A percentile compares a stretch with the other conserved stretches of the same genome.
These are phyloP conservation scores for Castanea mollissima DNA, from an alignment of 306 rosid genomes.

Conservation along the genomic window DNA sequence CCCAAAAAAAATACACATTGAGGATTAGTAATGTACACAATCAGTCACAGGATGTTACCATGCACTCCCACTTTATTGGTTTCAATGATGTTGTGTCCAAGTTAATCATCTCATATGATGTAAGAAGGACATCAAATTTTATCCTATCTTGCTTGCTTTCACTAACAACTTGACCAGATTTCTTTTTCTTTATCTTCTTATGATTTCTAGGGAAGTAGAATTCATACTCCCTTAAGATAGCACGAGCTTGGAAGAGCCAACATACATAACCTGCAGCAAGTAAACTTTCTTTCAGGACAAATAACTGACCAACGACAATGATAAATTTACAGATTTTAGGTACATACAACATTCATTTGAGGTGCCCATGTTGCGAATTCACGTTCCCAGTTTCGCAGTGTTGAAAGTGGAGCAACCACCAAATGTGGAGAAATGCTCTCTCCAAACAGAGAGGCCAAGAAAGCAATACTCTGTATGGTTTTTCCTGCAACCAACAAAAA, in stretches of 20 bases:
- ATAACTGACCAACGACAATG: constrained; percentile 20
- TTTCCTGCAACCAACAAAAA: constrained; percentile 58
- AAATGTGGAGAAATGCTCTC: constrained; percentile 79
- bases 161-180: constrained; percentile 56
- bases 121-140: constrained; percentile 92
- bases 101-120: constrained; percentile 99
- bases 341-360: constrained; percentile 94
- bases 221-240: constrained; percentile 82
- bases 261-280: constrained; percentile 84
- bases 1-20: constrained; percentile 16
- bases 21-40: constrained; percentile 11
- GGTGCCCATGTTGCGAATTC: constrained; percentile 99
- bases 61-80: constrained; percentile 91
- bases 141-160: constrained; percentile 98
- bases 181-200: constrained; percentile 89
- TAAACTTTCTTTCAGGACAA: constrained; percentile 33
- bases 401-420: constrained; percentile 98
- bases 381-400: constrained; percentile 96
- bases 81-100: constrained; percentile 68
- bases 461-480: constrained; percentile 98
- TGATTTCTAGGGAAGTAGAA: constrained; percentile 84
- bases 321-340: constrained; percentile 7
- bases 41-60: constrained; percentile 48
- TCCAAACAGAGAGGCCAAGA: constrained; percentile 81
- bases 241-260: constrained; percentile 92